Conservation (phyloP, 768 basidiomycete species). For the Favolaschia claudopus region DNA sequence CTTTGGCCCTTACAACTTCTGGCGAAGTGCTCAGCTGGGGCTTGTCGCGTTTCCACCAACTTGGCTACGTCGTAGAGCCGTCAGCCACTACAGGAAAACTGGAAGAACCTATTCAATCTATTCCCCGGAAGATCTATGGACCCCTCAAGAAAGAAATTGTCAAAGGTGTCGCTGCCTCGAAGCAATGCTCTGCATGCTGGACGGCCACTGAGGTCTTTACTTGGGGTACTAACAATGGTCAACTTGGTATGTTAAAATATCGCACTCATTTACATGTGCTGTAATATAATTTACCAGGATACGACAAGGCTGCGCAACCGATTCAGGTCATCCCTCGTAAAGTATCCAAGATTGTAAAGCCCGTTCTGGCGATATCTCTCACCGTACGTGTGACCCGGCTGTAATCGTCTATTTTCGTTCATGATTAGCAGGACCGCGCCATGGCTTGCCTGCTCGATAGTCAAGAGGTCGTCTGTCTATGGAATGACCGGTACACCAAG, state of each 20-base stretch:
- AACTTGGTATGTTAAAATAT: constrained; percentile 62
- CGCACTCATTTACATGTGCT: background rate
- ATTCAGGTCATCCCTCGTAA: constrained; percentile 81
- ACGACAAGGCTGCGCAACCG: constrained; percentile 76
- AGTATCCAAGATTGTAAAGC: constrained; percentile 77
- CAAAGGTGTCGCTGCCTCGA: constrained; percentile 85
- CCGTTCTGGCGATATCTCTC: constrained; percentile 76
- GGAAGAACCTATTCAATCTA: constrained; percentile 80
- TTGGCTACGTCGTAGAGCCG: constrained; percentile 84
- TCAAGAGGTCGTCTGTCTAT: constrained; percentile 84
- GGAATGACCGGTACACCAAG: constrained; percentile 77
- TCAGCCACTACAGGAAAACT: constrained; percentile 44
- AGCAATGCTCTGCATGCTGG: constrained; percentile 90
- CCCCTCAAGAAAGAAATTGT: constrained; percentile 81
- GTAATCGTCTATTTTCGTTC: background rate
- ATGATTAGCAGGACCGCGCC: constrained; percentile 68
- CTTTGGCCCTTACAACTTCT: constrained; percentile 78
- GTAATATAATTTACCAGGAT: constrained; percentile 55
- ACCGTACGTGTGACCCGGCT: constrained; percentile 56
- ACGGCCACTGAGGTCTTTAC: constrained; percentile 76
- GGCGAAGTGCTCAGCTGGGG: constrained; percentile 95
- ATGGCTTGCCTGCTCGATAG: constrained; percentile 83
- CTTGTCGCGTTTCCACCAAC: constrained; percentile 85
- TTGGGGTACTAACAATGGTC: constrained; percentile 95
- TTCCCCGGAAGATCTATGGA: constrained; percentile 77